phyloP scores from a whole-genome alignment of 2,329 filamentous ascomycete genomes.

The Alternaria longipes region DNA sequence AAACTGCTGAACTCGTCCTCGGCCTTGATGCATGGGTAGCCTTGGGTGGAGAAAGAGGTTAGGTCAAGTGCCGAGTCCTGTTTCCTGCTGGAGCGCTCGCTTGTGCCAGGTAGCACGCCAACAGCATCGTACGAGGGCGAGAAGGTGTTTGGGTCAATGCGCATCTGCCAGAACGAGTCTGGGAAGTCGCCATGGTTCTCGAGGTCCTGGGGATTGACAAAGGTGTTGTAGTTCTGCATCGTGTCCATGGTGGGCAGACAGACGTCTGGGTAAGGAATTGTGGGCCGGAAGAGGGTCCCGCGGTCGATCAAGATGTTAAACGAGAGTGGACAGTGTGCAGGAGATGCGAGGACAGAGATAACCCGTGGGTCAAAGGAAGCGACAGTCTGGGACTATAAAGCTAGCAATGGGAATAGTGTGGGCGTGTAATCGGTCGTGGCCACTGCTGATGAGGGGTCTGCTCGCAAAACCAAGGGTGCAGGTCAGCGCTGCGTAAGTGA shows the following conservation, averaged over 20 bases:
- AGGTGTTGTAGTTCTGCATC: conserved; percentile 26
- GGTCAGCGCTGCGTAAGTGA: conserved; percentile 16
- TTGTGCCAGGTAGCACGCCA: conserved; percentile 11
- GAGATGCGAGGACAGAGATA: conserved; percentile 14
- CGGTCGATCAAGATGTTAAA: conserved; percentile 17
- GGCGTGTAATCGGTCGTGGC: conserved; percentile 17
- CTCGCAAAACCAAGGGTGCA: conserved; percentile 18
- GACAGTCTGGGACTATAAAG: conserved; percentile 18
- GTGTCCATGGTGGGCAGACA: conserved; percentile 30
- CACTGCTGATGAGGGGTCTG: conserved; percentile 23
- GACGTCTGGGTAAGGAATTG: conserved; percentile 9
- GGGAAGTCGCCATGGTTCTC: conserved; percentile 27
- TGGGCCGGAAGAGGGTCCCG: conserved; percentile 18
- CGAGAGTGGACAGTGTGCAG: conserved; percentile 16
- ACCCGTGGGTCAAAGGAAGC: conserved; percentile 12
- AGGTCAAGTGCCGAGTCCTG: conserved; percentile 40
- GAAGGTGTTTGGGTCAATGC: conserved; percentile 15
- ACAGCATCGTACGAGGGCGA: conserved; percentile 12
- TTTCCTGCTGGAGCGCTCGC: conserved; percentile 27
- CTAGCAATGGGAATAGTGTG: conserved; percentile 7
- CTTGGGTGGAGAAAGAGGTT: conserved; percentile 21
- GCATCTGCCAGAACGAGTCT: conserved; percentile 25
- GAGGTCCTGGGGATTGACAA: conserved; percentile 31
- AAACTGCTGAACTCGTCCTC: conserved; percentile 29
- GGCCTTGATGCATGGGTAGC: conserved; percentile 25